Evolutionary conservation across 352 stramenopile genomes (phyloP).

Genomic region (Phytopythium aichiense): DNA sequence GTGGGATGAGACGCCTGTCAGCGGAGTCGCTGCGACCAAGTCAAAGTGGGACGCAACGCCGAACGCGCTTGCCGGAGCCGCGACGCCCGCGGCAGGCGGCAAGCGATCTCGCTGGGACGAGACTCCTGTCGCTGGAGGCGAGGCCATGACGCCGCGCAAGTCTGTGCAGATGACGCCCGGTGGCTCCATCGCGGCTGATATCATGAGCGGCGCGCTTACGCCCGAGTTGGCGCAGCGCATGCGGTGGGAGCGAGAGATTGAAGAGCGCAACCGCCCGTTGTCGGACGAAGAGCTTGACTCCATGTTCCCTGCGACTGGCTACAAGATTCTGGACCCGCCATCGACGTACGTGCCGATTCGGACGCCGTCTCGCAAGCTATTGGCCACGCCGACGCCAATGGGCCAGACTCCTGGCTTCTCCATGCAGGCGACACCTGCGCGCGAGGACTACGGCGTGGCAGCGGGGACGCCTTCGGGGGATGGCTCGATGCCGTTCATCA

Average conservation of each 20-base stretch:
- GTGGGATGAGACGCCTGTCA: constrained; percentile 79
- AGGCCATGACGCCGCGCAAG: constrained; percentile 48
- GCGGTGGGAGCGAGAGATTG: constrained; percentile 95
- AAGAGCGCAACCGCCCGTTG: constrained; percentile 95
- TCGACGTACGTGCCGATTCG: constrained; percentile 94
- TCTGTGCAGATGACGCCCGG: constrained; percentile 66
- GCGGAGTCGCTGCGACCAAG: constrained; percentile 19
- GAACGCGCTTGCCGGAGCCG: constrained; percentile 35
- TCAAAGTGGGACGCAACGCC: constrained; percentile 95
- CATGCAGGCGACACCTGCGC: constrained; percentile 76
- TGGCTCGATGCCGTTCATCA: constrained; percentile 95
- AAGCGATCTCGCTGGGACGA: constrained; percentile 97
- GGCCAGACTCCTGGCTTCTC: constrained; percentile 89
- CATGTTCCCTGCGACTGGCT: constrained; percentile 94
- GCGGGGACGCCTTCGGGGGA: constrained; percentile 65
- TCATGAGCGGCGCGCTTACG: constrained; percentile 71
- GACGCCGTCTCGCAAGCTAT: constrained; percentile 93
- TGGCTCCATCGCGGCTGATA: constrained; percentile 47
- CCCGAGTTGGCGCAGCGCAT: constrained; percentile 91
- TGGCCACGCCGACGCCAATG: constrained; percentile 95
- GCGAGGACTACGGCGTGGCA: constrained; percentile 75
- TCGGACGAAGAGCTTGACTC: constrained; percentile 96
- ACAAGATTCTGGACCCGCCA: constrained; percentile 95
- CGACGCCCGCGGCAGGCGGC: constrained; percentile 46
- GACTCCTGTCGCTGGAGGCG: constrained; percentile 78